Conservation (phyloP, 2,329 filamentous ascomycete genomes). For the Fusarium sp. region DNA sequence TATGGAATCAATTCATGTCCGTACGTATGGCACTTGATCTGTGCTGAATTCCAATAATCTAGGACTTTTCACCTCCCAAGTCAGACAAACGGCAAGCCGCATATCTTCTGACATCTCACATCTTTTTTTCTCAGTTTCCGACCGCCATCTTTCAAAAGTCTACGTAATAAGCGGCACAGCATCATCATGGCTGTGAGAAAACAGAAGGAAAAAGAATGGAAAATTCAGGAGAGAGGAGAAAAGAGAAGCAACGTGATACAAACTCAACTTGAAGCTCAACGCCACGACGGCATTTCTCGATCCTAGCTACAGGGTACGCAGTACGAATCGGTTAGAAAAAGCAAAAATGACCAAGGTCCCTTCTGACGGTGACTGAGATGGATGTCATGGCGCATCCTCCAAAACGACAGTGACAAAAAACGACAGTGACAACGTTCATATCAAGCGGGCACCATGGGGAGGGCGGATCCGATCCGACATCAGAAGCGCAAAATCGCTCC, state of each 20-base stretch:
- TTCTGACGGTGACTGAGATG: not conserved
- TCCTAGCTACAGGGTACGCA: constrained; percentile 31
- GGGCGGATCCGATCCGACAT: constrained; percentile 30
- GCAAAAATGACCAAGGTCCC: constrained; percentile 11
- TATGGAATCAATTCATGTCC: too few relatives aligned
- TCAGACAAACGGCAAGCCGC: constrained; percentile 31
- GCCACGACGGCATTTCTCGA: constrained; percentile 37
- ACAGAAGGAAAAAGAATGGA: constrained; percentile 16
- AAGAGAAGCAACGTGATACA: constrained; percentile 34
- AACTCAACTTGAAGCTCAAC: constrained; percentile 11
- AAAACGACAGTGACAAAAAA: not conserved
- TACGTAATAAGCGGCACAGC: constrained; percentile 40
- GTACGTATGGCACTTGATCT: not conserved
- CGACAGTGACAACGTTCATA: constrained; percentile 3
- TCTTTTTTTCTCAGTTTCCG: constrained; percentile 9
- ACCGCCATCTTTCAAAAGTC: constrained; percentile 9
- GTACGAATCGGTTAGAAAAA: constrained; percentile 18
- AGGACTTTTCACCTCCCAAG: constrained; percentile 13
- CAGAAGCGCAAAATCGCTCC: constrained; percentile 23
- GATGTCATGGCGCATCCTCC: constrained; percentile 35
- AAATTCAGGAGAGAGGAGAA: not conserved
- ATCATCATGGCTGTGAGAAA: constrained; percentile 28
- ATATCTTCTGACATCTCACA: constrained; percentile 28
- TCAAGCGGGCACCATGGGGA: constrained; percentile 22
- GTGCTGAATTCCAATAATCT: not conserved